These are phyloP conservation scores for Cucurbita pepo DNA, from an alignment of 306 rosid genomes.

Conservation along the genomic window DNA sequence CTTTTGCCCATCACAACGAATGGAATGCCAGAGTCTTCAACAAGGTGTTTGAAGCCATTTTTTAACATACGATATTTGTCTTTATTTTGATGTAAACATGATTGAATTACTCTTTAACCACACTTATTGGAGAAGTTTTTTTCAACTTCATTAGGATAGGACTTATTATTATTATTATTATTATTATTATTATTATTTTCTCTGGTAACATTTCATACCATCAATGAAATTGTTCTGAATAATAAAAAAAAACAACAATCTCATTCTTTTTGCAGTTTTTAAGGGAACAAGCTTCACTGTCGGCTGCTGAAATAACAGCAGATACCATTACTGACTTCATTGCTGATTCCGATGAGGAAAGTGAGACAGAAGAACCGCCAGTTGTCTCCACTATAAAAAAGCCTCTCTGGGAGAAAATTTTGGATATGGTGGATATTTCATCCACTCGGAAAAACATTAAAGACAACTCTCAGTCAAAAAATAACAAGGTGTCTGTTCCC, in stretches of 20 bases:
- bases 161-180: too few species aligned
- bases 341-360: conserved; percentile 60
- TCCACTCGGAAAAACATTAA: conserved; percentile 25
- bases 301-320: conserved; percentile 80
- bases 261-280: conserved; percentile 52
- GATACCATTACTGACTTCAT: conserved; percentile 61
- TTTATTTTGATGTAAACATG: neutral
- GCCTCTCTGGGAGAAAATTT: conserved; percentile 32
- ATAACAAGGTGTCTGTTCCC: conserved; percentile 52
- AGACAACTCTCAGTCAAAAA: conserved; percentile 22
- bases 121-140: neutral
- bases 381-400: conserved; percentile 33
- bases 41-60: neutral
- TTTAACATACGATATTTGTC: neutral
- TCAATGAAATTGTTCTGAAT: neutral
- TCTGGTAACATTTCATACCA: neutral
- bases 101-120: neutral
- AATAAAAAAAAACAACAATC: neutral
- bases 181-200: too few species aligned
- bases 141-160: neutral
- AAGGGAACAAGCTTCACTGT: conserved; percentile 86
- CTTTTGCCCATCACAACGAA: conserved; percentile 3
- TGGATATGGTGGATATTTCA: conserved; percentile 35
- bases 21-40: neutral
- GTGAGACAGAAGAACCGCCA: conserved; percentile 46